Base-by-base conservation (phyloP, 2,329 filamentous ascomycete species). In the Cercospora citrullina region DNA sequence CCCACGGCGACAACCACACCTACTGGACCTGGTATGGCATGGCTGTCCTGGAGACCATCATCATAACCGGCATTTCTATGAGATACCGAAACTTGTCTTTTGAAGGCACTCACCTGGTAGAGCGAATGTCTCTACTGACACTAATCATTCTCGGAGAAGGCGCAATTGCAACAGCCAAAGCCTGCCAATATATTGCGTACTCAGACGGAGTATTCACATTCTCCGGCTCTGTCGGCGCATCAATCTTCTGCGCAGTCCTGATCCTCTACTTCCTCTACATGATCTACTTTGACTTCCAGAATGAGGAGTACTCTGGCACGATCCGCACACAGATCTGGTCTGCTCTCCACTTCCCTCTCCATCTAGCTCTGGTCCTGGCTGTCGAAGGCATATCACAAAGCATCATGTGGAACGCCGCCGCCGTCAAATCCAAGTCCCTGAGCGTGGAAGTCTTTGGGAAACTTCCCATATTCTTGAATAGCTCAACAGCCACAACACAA, bases 21-120 rank as follows among this genome's bases (percentile, higher is more conserved):
- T 84, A 84, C 77, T 79, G 81, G 61, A 78, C 81, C 45, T 87
- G 87, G 87, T 89, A 89, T 72, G 74, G 85, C 23, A 73, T 79
- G 60, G 75, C 75, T 2, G 67, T 78, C 3, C 59, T 66, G 0
- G 78, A 80, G 61, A 77, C 77, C 2, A 23, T 76, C 5, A 63
- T 78, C 36, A 77, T 75, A 2, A 77, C 78, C 3, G 67, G 61
- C 2, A 73, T 79, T 8, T 78, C 75, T 2, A 76, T 73, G 62
- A 45, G 75, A 23, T 79, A 74, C 74, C 73, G 77, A 21, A 73
- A 76, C 36, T 74, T 80, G 66, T 76, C 73, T 48, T 79, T 80
- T 75, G 78, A 80, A 60, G 78, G 77, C 8, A 80, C 79, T 12
- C 79, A 80, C 64, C 73, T 80, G 60, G 73, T 78, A 6, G 74